Conservation (phyloP, 192 early-diverging fungal species). For the Backusella australiensis region DNA sequence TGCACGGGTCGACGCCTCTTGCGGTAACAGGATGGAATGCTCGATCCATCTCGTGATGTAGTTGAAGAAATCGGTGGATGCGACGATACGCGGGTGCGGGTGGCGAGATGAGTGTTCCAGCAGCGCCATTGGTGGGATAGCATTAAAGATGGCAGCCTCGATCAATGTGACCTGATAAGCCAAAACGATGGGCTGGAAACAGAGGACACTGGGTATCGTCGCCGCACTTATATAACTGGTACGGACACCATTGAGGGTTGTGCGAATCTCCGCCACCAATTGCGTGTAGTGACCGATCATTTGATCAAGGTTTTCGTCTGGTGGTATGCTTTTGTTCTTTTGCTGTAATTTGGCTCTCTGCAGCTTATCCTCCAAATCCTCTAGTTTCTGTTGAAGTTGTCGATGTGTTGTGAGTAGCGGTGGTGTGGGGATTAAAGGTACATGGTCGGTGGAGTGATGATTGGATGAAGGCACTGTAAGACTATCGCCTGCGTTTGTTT, state of each 20-base stretch:
- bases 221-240: constrained; percentile 52
- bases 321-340: not conserved
- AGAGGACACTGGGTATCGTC: constrained; percentile 51
- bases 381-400: constrained; percentile 43
- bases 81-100: constrained; percentile 62
- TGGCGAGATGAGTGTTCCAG: constrained; percentile 60
- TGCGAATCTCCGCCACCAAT: constrained; percentile 44
- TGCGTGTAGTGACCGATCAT: constrained; percentile 42
- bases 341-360: constrained; percentile 27
- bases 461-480: constrained; percentile 26
- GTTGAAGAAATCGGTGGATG: constrained; percentile 78
- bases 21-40: constrained; percentile 61
- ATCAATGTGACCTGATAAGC: constrained; percentile 70
- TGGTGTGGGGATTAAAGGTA: constrained; percentile 56
- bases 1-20: constrained; percentile 59
- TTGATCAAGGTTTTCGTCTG: constrained; percentile 43
- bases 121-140: constrained; percentile 59
- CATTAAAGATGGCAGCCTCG: constrained; percentile 65
- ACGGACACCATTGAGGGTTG: constrained; percentile 48
- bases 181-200: constrained; percentile 60
- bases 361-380: constrained; percentile 34
- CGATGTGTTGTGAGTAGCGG: constrained; percentile 53
- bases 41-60: constrained; percentile 74
- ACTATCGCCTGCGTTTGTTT: constrained; percentile 47
- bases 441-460: constrained; percentile 38